Base-by-base conservation (phyloP, 148 eudicot genomes). In the Selenicereus undatus region DNA sequence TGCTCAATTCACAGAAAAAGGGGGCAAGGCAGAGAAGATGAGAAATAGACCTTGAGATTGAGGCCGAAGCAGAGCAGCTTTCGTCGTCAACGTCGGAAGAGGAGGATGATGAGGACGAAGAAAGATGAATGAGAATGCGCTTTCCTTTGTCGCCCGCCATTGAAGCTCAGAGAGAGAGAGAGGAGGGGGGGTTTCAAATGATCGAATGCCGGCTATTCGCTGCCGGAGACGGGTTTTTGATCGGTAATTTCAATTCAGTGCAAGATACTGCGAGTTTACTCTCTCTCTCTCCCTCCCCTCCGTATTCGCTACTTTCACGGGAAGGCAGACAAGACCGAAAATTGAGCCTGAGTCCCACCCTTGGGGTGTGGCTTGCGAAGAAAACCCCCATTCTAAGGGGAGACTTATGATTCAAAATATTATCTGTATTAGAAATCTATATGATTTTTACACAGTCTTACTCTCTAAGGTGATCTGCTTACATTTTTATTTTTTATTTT, bases 91-190 rank as follows among this genome's bases (percentile, higher is more conserved):
- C 82, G 32, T 78, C 84, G 56, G 62, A 43, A 32, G 73, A 39
- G 64, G 62, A 56, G 62, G 62, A 56, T 17, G 68, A 62, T 26
- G 81, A 79, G 26, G 82, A 80, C 35, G 85, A 79, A 8, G 83
- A 81, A 26, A 74, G 79, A 26, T 79, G 17, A 50, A 83, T 69
- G 26, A 83, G 43, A 60, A 79, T 71, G 64, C 54, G 22, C 60
- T 79, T 83, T 24, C 85, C 85, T 79, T 79, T 83, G 22, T 69
- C 74, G 76, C 36, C 45, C 50, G 82, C 27, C 85, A 78, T 83
- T 24, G 78, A 27, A 66, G 71, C 24, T 66, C 35, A 27, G 71
- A 66, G 71, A 66, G 71, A 66, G 71, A 66, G 35, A 66, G 71
- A 13, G 22, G 22, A 32, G 22, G 4, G 3, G 30, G 10, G 71